Conservation (phyloP, 192 early-diverging fungal species). For the Podila epigama region DNA sequence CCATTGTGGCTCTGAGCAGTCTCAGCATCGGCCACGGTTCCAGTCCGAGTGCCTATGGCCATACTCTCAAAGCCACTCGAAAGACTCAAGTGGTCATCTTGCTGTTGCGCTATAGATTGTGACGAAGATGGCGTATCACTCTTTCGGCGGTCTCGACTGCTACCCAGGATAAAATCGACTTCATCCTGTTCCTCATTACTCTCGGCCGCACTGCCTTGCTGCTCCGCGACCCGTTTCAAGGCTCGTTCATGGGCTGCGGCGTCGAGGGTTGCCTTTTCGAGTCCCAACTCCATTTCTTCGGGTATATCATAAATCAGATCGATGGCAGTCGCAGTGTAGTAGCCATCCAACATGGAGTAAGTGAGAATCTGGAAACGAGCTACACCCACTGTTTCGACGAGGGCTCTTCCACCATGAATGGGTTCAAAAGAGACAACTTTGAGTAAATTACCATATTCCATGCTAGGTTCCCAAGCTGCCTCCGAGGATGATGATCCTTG, state of each 20-base stretch:
- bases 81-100: too few relatives aligned
- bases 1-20: too few relatives aligned
- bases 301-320: slow-evolving; percentile 59
- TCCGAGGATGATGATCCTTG: not conserved
- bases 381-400: slow-evolving; percentile 60
- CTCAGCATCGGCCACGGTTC: too few relatives aligned
- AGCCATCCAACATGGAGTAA: slow-evolving; percentile 53
- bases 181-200: slow-evolving; percentile 15
- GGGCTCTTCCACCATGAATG: slow-evolving; percentile 56
- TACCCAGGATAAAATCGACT: not conserved
- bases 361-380: slow-evolving; percentile 52
- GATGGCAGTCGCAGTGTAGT: slow-evolving; percentile 52
- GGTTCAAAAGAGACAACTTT: slow-evolving; percentile 52
- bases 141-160: not conserved
- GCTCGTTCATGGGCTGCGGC: not conserved
- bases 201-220: slow-evolving; percentile 3
- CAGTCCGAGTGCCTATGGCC: too few relatives aligned
- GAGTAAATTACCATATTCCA: slow-evolving; percentile 60
- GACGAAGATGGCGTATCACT: too few relatives aligned
- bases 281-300: slow-evolving; percentile 39
- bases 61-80: not conserved
- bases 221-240: not conserved
- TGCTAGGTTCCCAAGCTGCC: slow-evolving; percentile 27
- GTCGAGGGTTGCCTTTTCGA: slow-evolving; percentile 25
- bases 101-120: too few relatives aligned